Conservation (phyloP, 2,329 filamentous ascomycete species). For the Bretziella fagacearum region DNA sequence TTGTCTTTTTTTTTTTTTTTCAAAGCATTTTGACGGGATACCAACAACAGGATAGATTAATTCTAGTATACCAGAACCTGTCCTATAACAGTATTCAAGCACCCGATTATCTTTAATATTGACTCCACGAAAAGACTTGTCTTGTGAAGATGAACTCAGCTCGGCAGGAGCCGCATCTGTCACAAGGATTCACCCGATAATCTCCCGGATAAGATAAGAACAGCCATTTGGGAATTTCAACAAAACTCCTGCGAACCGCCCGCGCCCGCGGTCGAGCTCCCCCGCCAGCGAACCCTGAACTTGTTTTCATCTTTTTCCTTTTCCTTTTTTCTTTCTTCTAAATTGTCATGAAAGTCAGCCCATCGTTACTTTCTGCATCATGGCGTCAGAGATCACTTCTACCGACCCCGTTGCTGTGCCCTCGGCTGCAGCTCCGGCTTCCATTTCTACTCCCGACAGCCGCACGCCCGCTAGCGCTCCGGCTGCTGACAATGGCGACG, state of each 20-base stretch:
- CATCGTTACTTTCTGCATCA: constrained; percentile 5
- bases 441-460: constrained; percentile 2
- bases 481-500: background rate
- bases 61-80: background rate
- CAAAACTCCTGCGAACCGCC: background rate
- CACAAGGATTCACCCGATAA: constrained; percentile 8
- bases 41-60: background rate
- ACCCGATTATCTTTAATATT: too few relatives aligned
- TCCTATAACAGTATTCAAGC: too few relatives aligned
- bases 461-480: background rate
- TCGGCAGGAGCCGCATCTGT: too few relatives aligned
- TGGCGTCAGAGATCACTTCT: constrained; percentile 13
- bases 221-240: constrained; percentile 7
- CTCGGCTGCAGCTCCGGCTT: constrained; percentile 1
- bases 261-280: background rate
- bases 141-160: too few relatives aligned
- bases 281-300: background rate
- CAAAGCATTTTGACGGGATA: background rate
- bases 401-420: constrained; percentile 3
- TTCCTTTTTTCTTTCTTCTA: constrained; percentile 2
- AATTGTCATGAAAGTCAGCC: constrained; percentile 9
- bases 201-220: constrained; percentile 8
- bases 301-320: constrained; percentile 1
- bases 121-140: too few relatives aligned
- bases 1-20: background rate